A percentile compares a stretch with the other conserved stretches of the same genome.
Evolutionary conservation across 352 stramenopile species (phyloP).

Genomic region (Globisporangium uncinulatum): DNA sequence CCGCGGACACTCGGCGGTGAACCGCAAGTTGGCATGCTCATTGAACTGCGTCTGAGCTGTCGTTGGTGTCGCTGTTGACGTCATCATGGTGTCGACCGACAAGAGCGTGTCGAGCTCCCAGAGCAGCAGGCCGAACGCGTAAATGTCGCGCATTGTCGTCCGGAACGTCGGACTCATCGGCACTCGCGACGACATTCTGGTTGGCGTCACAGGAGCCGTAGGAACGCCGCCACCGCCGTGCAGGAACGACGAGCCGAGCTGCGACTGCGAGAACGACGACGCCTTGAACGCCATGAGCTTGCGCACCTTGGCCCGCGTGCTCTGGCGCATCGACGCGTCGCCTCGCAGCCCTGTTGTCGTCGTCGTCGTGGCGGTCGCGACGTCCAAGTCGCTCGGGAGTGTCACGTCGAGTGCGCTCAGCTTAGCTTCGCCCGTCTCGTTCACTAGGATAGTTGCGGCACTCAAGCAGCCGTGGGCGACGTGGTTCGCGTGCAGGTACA

Average conservation of each 20-base stretch:
- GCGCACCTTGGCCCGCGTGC: constrained; percentile 24
- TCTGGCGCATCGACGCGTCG: constrained; percentile 43
- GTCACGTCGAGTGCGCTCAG: constrained; percentile 65
- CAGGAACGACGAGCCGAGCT: constrained; percentile 8
- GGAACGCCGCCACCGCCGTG: constrained; percentile 4
- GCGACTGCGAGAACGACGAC: constrained; percentile 28
- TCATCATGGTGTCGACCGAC: constrained; percentile 36
- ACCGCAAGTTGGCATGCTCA: constrained; percentile 12
- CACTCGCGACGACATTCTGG: not conserved
- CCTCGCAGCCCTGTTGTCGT: too few species aligned
- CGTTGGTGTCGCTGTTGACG: constrained; percentile 14
- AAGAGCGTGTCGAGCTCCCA: constrained; percentile 79
- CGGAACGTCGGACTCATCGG: not conserved
- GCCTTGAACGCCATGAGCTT: constrained; percentile 22
- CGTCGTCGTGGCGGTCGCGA: not conserved
- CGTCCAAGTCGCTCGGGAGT: constrained; percentile 18
- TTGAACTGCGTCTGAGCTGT: too few species aligned
- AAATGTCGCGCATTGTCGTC: constrained; percentile 37
- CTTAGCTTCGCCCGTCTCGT: constrained; percentile 71
- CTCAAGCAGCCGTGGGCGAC: constrained; percentile 55
- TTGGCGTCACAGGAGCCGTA: too few species aligned
- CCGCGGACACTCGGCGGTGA: constrained; percentile 49
- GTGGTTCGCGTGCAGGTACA: constrained; percentile 66
- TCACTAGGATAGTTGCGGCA: constrained; percentile 63
- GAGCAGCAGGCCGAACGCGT: constrained; percentile 63